Base-by-base conservation (phyloP, 306 rosid genomes). In the Pterocarpus santalinus region DNA sequence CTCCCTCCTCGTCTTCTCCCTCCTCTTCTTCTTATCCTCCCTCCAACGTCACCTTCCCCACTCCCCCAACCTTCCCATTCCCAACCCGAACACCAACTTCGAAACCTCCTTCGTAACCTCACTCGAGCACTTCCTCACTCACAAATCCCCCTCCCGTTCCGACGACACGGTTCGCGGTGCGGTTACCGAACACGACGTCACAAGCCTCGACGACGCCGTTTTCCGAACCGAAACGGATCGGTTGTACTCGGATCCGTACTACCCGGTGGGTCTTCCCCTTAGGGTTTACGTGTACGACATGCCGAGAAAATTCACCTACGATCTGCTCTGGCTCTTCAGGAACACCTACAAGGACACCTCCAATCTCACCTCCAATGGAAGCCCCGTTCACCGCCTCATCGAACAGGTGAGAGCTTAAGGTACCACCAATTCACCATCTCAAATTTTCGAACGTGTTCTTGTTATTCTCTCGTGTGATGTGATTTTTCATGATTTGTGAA, bases 331-430 rank as follows among this genome's bases (percentile, higher is more conserved):
- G 88, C 87, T 91, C 68, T 95, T 95, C 85, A 58, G 69, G 11
- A 85, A 84, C 8, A 82, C 91, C 2, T 95, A 92, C 66, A 81
- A 64, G 57, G 91, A 87, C 8, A 95, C 97, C 47, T 88, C 90
- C 39, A 93, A 95, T 85, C 93, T 95, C 76, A 95, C 97, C 86
- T 95, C 98, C 8, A 95, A 95, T 65, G 98, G 98, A 17, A 91
- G 97, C 84, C 99, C 99, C 68, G 94, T 95, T 30, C 99, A 95
- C 84, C 95, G 99, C 60, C 97, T 95, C 69, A 82, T 95, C 83
- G 95, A 91, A 77, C 98, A 94, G 98, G 98, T 90, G 8, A 55
- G 61, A 7, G 9, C 0, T 43, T 43, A 38, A 38, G 28, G 28
- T 22, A 22, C 28, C 28, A 22, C 5, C 41, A 38, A 38, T 38